These are phyloP conservation scores for Lentinula guzmanii DNA, from an alignment of 768 basidiomycete species.

Conservation along the genomic window DNA sequence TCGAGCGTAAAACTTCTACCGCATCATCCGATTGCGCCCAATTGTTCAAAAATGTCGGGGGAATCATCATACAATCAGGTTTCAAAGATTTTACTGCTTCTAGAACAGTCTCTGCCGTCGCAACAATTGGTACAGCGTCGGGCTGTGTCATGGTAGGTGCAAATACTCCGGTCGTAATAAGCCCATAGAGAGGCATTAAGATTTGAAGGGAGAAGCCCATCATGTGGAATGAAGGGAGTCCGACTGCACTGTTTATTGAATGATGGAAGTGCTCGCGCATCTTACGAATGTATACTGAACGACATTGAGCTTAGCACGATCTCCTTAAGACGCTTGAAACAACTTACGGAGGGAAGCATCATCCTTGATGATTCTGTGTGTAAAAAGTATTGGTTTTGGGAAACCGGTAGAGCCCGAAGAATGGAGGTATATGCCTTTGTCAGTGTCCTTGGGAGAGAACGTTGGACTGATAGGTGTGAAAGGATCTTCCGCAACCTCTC, in stretches of 20 bases:
- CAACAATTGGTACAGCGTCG: constrained; percentile 13
- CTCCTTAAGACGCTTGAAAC: neutral
- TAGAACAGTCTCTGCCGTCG: constrained; percentile 16
- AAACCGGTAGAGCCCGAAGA: constrained; percentile 28
- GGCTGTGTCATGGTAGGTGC: constrained; percentile 14
- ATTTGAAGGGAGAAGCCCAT: constrained; percentile 15
- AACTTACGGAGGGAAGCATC: constrained; percentile 18
- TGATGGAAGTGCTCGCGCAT: neutral
- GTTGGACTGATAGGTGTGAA: constrained; percentile 9
- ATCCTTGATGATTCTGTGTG: constrained; percentile 11
- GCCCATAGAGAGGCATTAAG: constrained; percentile 6
- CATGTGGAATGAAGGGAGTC: constrained; percentile 18
- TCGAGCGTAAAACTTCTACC: constrained; percentile 12
- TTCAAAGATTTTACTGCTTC: constrained; percentile 12
- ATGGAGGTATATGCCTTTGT: constrained; percentile 19
- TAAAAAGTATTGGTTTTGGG: constrained; percentile 22
- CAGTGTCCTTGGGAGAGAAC: constrained; percentile 4
- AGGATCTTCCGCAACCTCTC: constrained; percentile 10
- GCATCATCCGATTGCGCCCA: constrained; percentile 14
- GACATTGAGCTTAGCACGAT: neutral
- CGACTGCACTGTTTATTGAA: constrained; percentile 6
- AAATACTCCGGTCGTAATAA: constrained; percentile 17
- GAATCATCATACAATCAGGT: constrained; percentile 10
- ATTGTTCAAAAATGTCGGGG: constrained; percentile 18
- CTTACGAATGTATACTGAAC: neutral